Conservation (phyloP, 768 basidiomycete genomes). For the Lactarius pseudohatsudake region DNA sequence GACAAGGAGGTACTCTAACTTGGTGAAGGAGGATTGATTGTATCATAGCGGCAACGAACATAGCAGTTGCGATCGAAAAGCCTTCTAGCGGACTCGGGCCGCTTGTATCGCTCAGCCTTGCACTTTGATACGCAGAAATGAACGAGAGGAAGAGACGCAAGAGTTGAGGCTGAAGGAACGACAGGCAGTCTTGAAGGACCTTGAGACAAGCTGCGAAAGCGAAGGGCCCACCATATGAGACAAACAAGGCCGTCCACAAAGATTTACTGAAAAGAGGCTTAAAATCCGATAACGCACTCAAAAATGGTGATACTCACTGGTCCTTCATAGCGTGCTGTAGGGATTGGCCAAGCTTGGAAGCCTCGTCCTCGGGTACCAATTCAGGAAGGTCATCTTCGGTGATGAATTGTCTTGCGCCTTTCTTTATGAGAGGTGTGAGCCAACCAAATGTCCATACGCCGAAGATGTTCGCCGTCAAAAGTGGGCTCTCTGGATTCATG, state of each 20-base stretch:
- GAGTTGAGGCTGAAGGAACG: slow-evolving; percentile 86
- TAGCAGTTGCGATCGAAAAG: slow-evolving; percentile 68
- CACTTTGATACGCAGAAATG: slow-evolving; percentile 72
- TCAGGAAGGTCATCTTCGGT: slow-evolving; percentile 86
- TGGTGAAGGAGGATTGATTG: slow-evolving; percentile 84
- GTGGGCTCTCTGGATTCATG: slow-evolving; percentile 59
- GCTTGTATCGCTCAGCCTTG: slow-evolving; percentile 39
- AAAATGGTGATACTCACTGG: slow-evolving; percentile 46
- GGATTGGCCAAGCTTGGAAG: slow-evolving; percentile 60
- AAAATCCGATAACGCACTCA: background rate
- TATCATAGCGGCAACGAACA: slow-evolving; percentile 77
- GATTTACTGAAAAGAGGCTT: slow-evolving; percentile 44
- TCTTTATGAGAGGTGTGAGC: slow-evolving; percentile 79
- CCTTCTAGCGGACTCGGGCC: slow-evolving; percentile 55
- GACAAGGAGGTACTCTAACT: slow-evolving; percentile 39
- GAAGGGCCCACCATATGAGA: slow-evolving; percentile 80
- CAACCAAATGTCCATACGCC: slow-evolving; percentile 83
- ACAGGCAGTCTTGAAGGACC: slow-evolving; percentile 73
- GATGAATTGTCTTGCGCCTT: slow-evolving; percentile 63
- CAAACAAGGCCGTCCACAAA: slow-evolving; percentile 71
- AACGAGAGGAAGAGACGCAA: slow-evolving; percentile 77
- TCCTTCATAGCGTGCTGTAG: slow-evolving; percentile 62
- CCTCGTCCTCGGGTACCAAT: slow-evolving; percentile 65
- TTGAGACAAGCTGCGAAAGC: slow-evolving; percentile 63
- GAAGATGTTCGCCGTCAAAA: slow-evolving; percentile 76